Base-by-base conservation (phyloP, 2,329 filamentous ascomycete species). In the Colletotrichum falcatum region DNA sequence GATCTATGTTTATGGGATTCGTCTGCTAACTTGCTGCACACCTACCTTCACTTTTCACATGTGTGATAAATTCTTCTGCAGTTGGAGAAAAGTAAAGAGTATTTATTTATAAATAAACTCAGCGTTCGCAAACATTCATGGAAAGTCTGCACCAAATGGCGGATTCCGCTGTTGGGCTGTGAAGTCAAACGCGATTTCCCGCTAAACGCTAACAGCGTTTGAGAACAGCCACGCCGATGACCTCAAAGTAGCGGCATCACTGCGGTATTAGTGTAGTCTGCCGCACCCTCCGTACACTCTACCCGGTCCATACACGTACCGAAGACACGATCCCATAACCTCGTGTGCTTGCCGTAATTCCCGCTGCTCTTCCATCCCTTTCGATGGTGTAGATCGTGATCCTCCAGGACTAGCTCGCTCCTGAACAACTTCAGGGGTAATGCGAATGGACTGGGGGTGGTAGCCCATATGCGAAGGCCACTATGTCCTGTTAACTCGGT, bases 371-470 rank as follows among this genome's bases (percentile, higher is more conserved):
- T 79, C 79, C 79, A 82, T 2, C 81, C 81, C 70, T 77, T 76
- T 5, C 81, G 78, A 63, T 82, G 81, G 67, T 82, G 81, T n/a
- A 82, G 72, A 64, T 82, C 81, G 62, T 82, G 80, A 48, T 85
- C 83, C 69, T 85, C 83, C 44, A 83, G 80, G 2, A 82, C 75
- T 5, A 83, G 73, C 42, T 84, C 82, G 39, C 66, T 63, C 5
- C 78, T 74, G 16, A 81, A 73, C 3, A 75, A 39, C 46, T 75
- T 74, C 23, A 83, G 73, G 2, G 83, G 59, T 76, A 77, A 80
- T 20, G 74, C 78, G 26, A 82, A 68, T 0, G 80, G 78, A 1
- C 77, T 77, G 0, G 82, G 80, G 0, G 80, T 77, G 0, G 76
- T 77, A 0, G 77, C 74, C 58, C 79, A 78, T 12, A 84, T 59